Percentiles rank a stretch among this genome's conserved stretches.
These are phyloP conservation scores for Aspergillus piperis DNA, from an alignment of 2,329 filamentous ascomycete genomes.

Conservation along the genomic window DNA sequence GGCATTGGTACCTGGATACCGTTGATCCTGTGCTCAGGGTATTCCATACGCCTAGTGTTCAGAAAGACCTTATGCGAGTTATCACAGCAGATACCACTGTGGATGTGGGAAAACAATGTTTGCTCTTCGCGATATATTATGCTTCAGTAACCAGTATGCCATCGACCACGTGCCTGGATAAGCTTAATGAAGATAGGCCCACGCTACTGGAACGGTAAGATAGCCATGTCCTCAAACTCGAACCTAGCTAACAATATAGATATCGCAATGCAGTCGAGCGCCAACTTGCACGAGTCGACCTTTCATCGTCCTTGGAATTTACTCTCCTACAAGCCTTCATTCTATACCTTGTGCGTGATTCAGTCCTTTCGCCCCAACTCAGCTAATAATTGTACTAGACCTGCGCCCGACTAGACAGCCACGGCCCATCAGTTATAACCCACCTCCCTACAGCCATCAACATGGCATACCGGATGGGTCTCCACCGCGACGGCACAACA, in stretches of 20 bases:
- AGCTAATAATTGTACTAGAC: constrained; percentile 13
- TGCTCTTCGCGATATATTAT: constrained; percentile 25
- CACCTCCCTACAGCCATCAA: constrained; percentile 15
- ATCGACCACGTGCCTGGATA: constrained; percentile 11
- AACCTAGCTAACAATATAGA: constrained; percentile 12
- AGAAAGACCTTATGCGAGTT: constrained; percentile 50
- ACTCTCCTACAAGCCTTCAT: constrained; percentile 23
- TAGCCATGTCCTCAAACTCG: not conserved
- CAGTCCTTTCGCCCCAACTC: too few relatives aligned
- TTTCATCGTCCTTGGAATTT: constrained; percentile 17
- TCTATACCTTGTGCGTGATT: constrained; percentile 23
- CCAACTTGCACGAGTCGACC: constrained; percentile 13
- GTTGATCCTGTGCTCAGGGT: constrained; percentile 61
- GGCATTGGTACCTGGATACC: constrained; percentile 25
- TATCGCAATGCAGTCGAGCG: constrained; percentile 23
- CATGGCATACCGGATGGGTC: constrained; percentile 16
- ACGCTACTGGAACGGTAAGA: constrained; percentile 16
- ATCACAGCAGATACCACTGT: not conserved
- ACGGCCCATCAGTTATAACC: constrained; percentile 15
- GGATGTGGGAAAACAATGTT: constrained; percentile 9
- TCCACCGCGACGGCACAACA: constrained; percentile 15
- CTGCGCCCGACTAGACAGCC: constrained; percentile 15
- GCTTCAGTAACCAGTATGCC: constrained; percentile 18
- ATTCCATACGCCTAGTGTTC: constrained; percentile 55
- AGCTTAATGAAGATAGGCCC: constrained; percentile 16